A percentile compares a stretch with the other conserved stretches of the same genome.
phyloP scores from a whole-genome alignment of 2,329 filamentous ascomycete genomes.

The Cladosporium sp. region DNA sequence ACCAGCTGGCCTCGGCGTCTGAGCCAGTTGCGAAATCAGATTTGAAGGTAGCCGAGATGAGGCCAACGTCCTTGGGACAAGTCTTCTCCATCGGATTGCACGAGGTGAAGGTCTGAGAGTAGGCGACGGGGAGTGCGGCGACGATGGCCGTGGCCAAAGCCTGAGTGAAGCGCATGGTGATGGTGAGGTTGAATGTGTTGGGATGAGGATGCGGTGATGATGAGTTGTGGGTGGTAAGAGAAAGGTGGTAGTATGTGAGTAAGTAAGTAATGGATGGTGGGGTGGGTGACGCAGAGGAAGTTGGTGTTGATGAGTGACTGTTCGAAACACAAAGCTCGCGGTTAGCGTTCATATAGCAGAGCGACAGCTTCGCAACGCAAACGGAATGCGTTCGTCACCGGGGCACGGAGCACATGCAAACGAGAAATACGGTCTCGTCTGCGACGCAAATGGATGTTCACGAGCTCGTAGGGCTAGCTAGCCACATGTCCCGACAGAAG shows the following conservation, averaged over 20 bases:
- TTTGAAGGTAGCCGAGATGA: conserved; percentile 59
- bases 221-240: neutral
- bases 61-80: conserved; percentile 71
- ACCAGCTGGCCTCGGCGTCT: conserved; percentile 63
- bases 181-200: conserved; percentile 9
- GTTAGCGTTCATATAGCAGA: conserved; percentile 13
- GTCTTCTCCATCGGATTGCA: conserved; percentile 76
- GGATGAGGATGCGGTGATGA: neutral
- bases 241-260: neutral
- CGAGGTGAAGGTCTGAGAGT: conserved; percentile 73
- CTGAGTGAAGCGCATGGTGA: conserved; percentile 37
- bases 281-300: neutral
- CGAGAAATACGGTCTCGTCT: conserved; percentile 13
- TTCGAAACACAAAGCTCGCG: conserved; percentile 1
- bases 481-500: conserved; percentile 1
- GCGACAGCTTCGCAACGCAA: conserved; percentile 16
- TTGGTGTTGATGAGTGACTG: neutral
- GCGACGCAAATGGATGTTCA: conserved; percentile 6
- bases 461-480: conserved; percentile 10
- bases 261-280: neutral
- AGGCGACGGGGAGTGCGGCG: conserved; percentile 48
- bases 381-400: conserved; percentile 17
- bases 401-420: conserved; percentile 18
- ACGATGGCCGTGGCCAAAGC: conserved; percentile 41
- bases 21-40: conserved; percentile 57